Evolutionary conservation across 805 yeast species (phyloP), one percentile per base, ranked within the genome.

Genomic region (Cyberlindnera misumaiensis): DNA sequence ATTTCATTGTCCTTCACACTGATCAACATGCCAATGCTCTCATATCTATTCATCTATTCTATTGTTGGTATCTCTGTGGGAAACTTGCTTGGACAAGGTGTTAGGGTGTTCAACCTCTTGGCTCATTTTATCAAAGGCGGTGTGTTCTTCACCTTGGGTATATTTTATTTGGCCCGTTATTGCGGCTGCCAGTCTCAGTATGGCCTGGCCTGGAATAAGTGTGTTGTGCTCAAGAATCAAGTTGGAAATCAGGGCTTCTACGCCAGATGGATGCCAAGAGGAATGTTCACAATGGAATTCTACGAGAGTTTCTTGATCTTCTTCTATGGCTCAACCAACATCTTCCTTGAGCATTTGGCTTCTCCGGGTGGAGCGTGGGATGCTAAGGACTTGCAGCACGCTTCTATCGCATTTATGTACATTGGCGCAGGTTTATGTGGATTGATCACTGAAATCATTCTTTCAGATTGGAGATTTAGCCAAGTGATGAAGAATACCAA

Each of bases 81-180:
- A 32, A 74, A 72, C 38, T 55, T 80, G 30, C 60, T 88, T 52
- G 97, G 95, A 29, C 63, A 74, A 59, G 89, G 77, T 4, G 55
- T 51, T 11, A 66, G 67, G 15, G 80, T 89, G 11, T 90, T 86
- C 65, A 87, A 86, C 51, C 60, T 90, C 37, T 69, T 90, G 41
- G 98, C 98, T 2, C 98, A 90, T 62, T 86, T 87, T 72, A 90
- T 90, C 59, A 90, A 90, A 61, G 98, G 98, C 43, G 93, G 90
- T 18, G 93, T 90, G 3, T 90, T 90, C 56, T 70, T 87, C 42
- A 46, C 69, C 5, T 64, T 83, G 29, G 98, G 98, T 15, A 44
- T 89, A 7, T 56, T 88, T 5, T 73, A 95, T n/a, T 67, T 93
- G 29, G 83, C 88, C 1, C 76, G 97, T 50, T 89, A 84, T 60